Evolutionary conservation across 2,329 filamentous ascomycete species (phyloP).

Genomic region (Diplodia sapinea): DNA sequence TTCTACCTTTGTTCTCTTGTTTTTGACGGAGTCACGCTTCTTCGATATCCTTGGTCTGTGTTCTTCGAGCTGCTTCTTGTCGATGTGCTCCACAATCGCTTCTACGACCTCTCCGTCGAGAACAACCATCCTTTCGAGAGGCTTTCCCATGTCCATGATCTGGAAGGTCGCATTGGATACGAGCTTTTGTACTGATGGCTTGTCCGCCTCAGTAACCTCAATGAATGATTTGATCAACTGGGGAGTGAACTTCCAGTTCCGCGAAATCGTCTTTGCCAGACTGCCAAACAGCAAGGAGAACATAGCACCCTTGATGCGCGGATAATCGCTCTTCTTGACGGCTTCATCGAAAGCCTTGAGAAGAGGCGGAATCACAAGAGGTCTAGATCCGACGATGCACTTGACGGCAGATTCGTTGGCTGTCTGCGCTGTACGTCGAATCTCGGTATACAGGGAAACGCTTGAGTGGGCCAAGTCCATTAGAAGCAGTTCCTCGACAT

Average conservation of each 20-base stretch:
- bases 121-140: slow-evolving; percentile 84
- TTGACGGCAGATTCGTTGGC: slow-evolving; percentile 94
- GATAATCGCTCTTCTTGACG: slow-evolving; percentile 79
- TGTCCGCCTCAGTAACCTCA: slow-evolving; percentile 85
- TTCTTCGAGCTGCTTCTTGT: slow-evolving; percentile 56
- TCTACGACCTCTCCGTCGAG: slow-evolving; percentile 74
- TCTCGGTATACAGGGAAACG: slow-evolving; percentile 91
- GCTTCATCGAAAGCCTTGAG: slow-evolving; percentile 79
- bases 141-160: slow-evolving; percentile 89
- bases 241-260: slow-evolving; percentile 94
- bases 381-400: slow-evolving; percentile 83
- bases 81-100: slow-evolving; percentile 59
- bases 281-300: slow-evolving; percentile 90
- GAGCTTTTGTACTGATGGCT: slow-evolving; percentile 90
- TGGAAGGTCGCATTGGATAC: slow-evolving; percentile 81
- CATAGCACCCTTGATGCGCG: slow-evolving; percentile 92
- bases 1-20: slow-evolving; percentile 79
- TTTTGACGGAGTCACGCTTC: slow-evolving; percentile 75
- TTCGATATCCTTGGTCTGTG: slow-evolving; percentile 66
- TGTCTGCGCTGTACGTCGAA: slow-evolving; percentile 89
- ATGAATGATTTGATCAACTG: slow-evolving; percentile 90
- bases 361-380: slow-evolving; percentile 87
- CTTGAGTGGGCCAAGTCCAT: slow-evolving; percentile 89
- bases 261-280: slow-evolving; percentile 81
- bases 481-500: slow-evolving; percentile 84